phyloP scores from a whole-genome alignment of 331 rosid species.

The Malus hybrid region DNA sequence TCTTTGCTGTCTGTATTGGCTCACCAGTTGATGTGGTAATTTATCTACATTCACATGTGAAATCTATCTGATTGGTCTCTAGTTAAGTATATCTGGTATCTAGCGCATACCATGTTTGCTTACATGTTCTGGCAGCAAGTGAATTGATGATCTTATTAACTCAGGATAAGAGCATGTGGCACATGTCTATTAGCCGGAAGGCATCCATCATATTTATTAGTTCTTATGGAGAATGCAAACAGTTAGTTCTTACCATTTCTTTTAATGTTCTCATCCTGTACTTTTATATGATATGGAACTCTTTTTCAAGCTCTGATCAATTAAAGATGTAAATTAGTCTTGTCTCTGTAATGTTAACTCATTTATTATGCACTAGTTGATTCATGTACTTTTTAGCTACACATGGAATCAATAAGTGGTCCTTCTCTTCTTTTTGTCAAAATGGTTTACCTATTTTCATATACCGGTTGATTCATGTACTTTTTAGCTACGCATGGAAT shows the following conservation, averaged over 20 bases:
- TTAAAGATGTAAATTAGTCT: neutral
- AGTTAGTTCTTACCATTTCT: neutral
- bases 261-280: neutral
- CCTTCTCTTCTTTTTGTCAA: no score
- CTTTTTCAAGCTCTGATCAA: neutral
- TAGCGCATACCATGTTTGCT: neutral
- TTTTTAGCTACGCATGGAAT: neutral
- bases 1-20: constrained; percentile 90
- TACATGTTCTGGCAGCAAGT: neutral
- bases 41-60: neutral
- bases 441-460: neutral
- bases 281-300: neutral
- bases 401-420: neutral
- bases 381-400: neutral
- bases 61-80: neutral
- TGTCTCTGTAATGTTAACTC: neutral
- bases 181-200: neutral
- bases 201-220: neutral
- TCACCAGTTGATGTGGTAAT: constrained; percentile 97
- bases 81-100: neutral
- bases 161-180: neutral
- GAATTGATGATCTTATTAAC: neutral
- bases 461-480: neutral
- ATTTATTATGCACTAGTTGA: neutral
- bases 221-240: neutral